Evolutionary conservation across 139 green algal genomes (phyloP).

Genomic region (Ettlia oleoabundans): DNA sequence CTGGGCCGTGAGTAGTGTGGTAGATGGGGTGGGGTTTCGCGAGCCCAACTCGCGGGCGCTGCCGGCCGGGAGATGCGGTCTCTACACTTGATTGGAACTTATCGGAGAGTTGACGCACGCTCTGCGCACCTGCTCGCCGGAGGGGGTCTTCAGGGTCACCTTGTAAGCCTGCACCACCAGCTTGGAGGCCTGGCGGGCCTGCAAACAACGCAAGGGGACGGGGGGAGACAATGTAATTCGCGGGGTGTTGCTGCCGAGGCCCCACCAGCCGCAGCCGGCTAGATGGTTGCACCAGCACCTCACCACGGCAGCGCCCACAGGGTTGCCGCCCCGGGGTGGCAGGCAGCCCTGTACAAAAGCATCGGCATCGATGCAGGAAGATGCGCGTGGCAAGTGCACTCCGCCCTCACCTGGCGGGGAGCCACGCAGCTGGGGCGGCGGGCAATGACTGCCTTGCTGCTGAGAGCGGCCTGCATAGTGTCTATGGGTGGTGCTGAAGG

Average conservation of each 20-base stretch:
- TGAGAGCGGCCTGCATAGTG: constrained; percentile 23
- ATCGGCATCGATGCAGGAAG: neutral
- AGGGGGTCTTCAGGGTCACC: constrained; percentile 78
- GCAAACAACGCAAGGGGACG: neutral
- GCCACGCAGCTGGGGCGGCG: neutral
- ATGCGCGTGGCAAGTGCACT: neutral
- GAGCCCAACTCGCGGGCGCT: too few species aligned
- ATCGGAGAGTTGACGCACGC: too few species aligned
- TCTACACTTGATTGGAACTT: too few species aligned
- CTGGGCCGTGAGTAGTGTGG: neutral
- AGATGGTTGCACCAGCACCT: constrained; percentile 7
- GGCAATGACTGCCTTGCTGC: neutral
- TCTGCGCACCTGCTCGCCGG: constrained; percentile 53
- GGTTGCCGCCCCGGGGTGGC: too few species aligned
- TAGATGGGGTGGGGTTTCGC: too few species aligned
- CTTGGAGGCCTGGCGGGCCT: constrained; percentile 1
- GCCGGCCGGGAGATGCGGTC: too few species aligned
- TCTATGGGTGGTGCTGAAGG: neutral
- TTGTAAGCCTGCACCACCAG: constrained; percentile 62
- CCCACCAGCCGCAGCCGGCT: too few species aligned
- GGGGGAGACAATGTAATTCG: neutral
- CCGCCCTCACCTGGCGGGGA: neutral
- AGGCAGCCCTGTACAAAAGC: too few species aligned
- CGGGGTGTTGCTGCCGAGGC: too few species aligned
- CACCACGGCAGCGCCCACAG: too few species aligned